phyloP scores from a whole-genome alignment of 306 rosid species.

The Rosa rugosa region DNA sequence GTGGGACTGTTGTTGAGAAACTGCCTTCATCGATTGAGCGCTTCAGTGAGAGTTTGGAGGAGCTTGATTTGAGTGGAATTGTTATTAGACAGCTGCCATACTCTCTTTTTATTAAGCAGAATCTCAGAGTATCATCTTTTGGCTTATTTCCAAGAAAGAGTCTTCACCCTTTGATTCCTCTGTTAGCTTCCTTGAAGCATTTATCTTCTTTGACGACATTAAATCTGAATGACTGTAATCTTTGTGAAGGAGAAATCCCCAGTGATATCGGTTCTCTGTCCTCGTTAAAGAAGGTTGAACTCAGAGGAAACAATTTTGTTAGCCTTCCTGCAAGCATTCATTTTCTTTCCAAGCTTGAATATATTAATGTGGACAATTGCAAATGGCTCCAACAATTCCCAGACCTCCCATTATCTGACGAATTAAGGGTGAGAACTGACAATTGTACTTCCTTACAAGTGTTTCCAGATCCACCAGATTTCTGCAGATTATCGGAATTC shows the following conservation, averaged over 20 bases:
- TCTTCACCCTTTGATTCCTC: not conserved
- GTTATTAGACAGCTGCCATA: not conserved
- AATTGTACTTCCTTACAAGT: too few relatives aligned
- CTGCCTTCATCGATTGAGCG: constrained; percentile 14
- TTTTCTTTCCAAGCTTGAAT: too few relatives aligned
- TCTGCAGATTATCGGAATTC: too few relatives aligned
- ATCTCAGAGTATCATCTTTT: not conserved
- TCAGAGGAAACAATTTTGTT: too few relatives aligned
- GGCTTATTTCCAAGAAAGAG: not conserved
- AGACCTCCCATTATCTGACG: too few relatives aligned
- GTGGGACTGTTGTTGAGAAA: constrained; percentile 8
- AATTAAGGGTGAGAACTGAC: too few relatives aligned
- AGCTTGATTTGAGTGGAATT: constrained; percentile 2
- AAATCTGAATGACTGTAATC: constrained; percentile 16
- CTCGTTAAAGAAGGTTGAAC: too few relatives aligned
- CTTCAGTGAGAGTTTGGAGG: constrained; percentile 8
- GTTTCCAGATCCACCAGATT: too few relatives aligned
- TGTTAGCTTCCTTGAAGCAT: not conserved
- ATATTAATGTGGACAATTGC: too few relatives aligned
- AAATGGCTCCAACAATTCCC: too few relatives aligned
- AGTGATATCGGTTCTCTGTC: too few relatives aligned
- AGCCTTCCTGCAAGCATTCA: too few relatives aligned
- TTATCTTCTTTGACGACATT: constrained; percentile 3
- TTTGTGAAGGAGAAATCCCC: not conserved
- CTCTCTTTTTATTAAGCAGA: not conserved